Conservation (phyloP, 768 basidiomycete species). For the Mycena crocata region DNA sequence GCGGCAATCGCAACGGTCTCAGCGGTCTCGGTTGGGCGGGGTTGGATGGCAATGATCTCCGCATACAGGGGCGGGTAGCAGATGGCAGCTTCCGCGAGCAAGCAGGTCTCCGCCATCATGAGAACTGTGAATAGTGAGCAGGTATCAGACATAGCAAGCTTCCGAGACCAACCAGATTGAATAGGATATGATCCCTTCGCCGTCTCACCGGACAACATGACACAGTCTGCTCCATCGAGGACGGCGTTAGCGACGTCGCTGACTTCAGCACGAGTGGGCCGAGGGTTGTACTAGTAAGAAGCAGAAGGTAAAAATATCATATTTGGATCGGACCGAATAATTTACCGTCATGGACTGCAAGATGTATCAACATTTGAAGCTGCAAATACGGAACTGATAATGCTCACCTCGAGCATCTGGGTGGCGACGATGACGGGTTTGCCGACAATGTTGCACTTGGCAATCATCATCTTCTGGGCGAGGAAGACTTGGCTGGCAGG, state of each 20-base stretch:
- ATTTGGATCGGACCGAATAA: background rate
- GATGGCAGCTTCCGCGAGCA: conserved; percentile 95
- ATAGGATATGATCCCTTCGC: conserved; percentile 98
- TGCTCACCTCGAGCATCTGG: conserved; percentile 94
- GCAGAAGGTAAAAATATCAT: conserved; percentile 16
- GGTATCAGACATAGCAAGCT: background rate
- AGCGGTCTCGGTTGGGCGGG: conserved; percentile 90
- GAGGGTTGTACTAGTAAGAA: conserved; percentile 85
- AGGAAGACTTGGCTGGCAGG: conserved; percentile 99
- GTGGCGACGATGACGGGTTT: conserved; percentile 99
- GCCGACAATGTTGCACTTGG: conserved; percentile 97
- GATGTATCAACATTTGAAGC: conserved; percentile 24
- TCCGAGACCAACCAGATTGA: conserved; percentile 72
- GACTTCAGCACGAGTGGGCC: conserved; percentile 98
- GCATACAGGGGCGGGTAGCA: conserved; percentile 96
- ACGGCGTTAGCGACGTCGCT: conserved; percentile 99
- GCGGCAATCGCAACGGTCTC: conserved; percentile 98
- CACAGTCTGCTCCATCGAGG: conserved; percentile 98
- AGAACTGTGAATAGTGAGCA: conserved; percentile 65
- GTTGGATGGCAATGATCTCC: conserved; percentile 82
- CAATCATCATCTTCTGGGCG: conserved; percentile 99
- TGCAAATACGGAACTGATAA: background rate
- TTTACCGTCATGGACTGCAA: conserved; percentile 92
- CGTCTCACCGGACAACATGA: conserved; percentile 99
- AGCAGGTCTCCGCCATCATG: conserved; percentile 99